Evolutionary conservation across 768 basidiomycete species (phyloP).

Genomic region (Boletus rubroflammeus): DNA sequence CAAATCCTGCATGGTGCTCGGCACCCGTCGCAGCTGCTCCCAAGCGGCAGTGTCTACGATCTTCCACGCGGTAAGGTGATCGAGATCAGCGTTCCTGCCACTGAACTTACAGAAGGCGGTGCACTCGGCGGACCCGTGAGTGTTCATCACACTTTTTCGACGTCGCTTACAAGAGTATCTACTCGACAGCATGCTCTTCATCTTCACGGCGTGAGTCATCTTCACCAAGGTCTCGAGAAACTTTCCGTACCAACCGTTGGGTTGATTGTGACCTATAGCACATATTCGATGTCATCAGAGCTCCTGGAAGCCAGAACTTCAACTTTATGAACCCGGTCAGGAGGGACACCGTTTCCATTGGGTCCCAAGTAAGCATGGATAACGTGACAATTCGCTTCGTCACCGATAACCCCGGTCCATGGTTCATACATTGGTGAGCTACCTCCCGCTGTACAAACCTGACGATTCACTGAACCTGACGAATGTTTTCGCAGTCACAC

Average conservation of each 20-base stretch:
- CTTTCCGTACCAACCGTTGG: not conserved
- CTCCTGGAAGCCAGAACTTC: slow-evolving; percentile 34
- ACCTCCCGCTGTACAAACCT: not conserved
- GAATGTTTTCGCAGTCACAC: slow-evolving; percentile 14
- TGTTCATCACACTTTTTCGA: not conserved
- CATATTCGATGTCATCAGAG: slow-evolving; percentile 39
- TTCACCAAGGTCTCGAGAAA: not conserved
- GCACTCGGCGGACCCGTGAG: slow-evolving; percentile 33
- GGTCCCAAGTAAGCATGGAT: slow-evolving; percentile 29
- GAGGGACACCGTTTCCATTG: slow-evolving; percentile 46
- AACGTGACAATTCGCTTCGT: slow-evolving; percentile 54
- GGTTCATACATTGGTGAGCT: slow-evolving; percentile 22
- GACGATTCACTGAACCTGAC: not conserved
- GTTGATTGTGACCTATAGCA: slow-evolving; percentile 28
- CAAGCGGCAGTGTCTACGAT: slow-evolving; percentile 12
- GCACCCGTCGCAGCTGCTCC: slow-evolving; percentile 10
- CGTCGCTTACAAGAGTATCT: not conserved
- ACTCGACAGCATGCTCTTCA: slow-evolving; percentile 19
- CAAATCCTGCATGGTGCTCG: slow-evolving; percentile 23
- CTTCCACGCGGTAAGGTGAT: slow-evolving; percentile 14
- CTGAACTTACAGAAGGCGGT: slow-evolving; percentile 12
- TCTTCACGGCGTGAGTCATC: slow-evolving; percentile 18
- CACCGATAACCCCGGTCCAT: slow-evolving; percentile 55
- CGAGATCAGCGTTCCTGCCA: slow-evolving; percentile 19
- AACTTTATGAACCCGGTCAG: slow-evolving; percentile 50